These are phyloP conservation scores for Monilinia fructigena DNA, from an alignment of 2,329 filamentous ascomycete genomes.

Conservation along the genomic window DNA sequence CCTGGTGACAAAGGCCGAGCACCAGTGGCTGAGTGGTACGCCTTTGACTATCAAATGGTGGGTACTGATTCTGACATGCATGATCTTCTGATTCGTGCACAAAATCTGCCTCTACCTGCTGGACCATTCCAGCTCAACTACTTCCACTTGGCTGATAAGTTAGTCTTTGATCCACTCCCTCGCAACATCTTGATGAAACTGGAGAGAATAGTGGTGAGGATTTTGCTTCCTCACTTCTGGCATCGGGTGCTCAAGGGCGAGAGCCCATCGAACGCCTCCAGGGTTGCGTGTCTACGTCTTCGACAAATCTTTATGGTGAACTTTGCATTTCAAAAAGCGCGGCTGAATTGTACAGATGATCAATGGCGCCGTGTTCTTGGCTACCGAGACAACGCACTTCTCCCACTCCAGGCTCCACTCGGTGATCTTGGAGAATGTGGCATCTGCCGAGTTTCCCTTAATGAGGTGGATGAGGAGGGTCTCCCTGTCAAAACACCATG, in stretches of 20 bases:
- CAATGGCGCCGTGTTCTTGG: neutral
- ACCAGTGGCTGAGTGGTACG: neutral
- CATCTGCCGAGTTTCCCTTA: neutral
- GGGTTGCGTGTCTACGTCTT: neutral
- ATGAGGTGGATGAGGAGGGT: neutral
- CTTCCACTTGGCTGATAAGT: neutral
- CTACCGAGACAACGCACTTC: accelerated
- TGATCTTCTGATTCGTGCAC: neutral
- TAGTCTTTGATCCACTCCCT: neutral
- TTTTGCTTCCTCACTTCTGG: neutral
- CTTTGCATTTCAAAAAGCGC: neutral
- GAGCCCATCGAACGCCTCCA: neutral
- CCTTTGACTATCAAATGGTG: neutral
- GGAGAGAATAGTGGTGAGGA: neutral
- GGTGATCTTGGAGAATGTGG: neutral
- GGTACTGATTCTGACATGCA: neutral
- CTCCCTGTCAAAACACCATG: neutral
- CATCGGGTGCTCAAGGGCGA: neutral
- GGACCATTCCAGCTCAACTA: too few species aligned
- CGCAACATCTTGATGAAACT: neutral
- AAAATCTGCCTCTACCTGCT: neutral
- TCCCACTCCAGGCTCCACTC: neutral
- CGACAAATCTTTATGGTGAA: neutral
- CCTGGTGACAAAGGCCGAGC: neutral
- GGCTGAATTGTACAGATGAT: neutral